Evolutionary conservation across 2,329 filamentous ascomycete species (phyloP), one percentile per base, ranked within the genome.

Genomic region (Trichoderma sp.): DNA sequence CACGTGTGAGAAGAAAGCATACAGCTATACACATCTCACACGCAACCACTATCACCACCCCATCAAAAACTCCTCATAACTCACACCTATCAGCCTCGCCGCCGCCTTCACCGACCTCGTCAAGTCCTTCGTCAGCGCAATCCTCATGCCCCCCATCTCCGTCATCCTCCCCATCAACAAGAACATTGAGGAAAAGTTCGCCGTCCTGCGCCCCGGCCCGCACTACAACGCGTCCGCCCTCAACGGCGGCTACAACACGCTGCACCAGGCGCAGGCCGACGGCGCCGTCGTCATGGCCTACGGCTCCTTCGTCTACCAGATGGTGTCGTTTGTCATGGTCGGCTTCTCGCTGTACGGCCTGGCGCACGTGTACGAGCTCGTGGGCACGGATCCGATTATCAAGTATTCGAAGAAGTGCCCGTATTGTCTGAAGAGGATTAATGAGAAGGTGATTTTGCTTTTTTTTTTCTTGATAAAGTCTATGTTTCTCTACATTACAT

Each of bases 111-210:
- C 89, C 3, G 82, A 86, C 64, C 82, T 91, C 54, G 88, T 91
- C 64, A 91, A 88, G 65, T 89, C 86, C 9, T 88, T 92, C 72
- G 88, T 92, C 61, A 85, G 83, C 67, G 88, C 91, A 70, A 84
- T 92, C 41, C 77, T 92, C 52, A 83, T 92, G 67, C 90, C 90
- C 5, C 81, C 90, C 0, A 78, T 92, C 30, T 90, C 89, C 2
- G 78, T 92, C 48, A 77, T 92, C 24, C 82, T 90, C 5, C 90
- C 90, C 56, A 77, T 92, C 64, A 84, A 89, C 70, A 85, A 85
- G 68, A 92, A 92, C 72, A 82, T 92, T 71, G 87, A 90, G 71
- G 85, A 91, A 76, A 91, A 91, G 74, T 92, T 92, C 73, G 85
- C 88, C 0, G 84, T 91, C 7, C 75, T 92, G 30, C 82, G 79